A percentile compares a stretch with the other conserved stretches of the same genome.
Conservation (phyloP, 1,284 basidiomycete genomes). For the Schizophyllum commune region DNA sequence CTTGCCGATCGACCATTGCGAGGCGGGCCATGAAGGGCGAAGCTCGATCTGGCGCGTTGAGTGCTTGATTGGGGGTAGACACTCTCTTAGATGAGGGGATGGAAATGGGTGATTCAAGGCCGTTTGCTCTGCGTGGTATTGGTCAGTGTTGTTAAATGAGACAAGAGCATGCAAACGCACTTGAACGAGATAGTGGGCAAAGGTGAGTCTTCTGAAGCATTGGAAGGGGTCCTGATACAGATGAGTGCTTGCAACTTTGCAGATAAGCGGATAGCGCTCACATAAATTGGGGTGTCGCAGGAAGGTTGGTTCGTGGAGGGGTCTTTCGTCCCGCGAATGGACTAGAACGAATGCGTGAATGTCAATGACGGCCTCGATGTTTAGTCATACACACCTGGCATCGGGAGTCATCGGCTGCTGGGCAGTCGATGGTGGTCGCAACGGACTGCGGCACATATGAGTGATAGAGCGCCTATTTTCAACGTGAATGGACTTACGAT, state of each 20-base stretch:
- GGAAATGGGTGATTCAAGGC: background rate
- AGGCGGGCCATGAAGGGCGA: conserved; percentile 39
- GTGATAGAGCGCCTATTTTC: background rate
- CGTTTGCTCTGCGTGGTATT: background rate
- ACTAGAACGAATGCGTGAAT: background rate
- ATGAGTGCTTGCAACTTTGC: no score
- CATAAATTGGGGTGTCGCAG: conserved; percentile 11
- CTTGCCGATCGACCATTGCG: conserved; percentile 15
- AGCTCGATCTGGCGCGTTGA: conserved; percentile 23
- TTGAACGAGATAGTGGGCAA: background rate
- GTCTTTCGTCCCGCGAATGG: background rate
- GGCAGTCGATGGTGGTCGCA: background rate
- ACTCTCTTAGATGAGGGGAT: conserved; percentile 4
- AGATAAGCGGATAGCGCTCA: conserved; percentile 1
- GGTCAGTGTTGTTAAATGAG: background rate
- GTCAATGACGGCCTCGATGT: background rate
- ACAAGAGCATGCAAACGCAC: background rate
- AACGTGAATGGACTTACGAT: background rate
- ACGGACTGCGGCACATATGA: background rate
- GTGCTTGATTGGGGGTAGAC: conserved; percentile 14
- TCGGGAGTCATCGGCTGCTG: background rate
- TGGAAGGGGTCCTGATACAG: no score
- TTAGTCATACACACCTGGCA: background rate
- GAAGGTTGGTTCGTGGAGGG: conserved; percentile 2
- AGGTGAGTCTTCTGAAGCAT: conserved; percentile 2